Evolutionary conservation across 495 filamentous ascomycete genomes (phyloP).

Genomic region (Talaromyces liani): DNA sequence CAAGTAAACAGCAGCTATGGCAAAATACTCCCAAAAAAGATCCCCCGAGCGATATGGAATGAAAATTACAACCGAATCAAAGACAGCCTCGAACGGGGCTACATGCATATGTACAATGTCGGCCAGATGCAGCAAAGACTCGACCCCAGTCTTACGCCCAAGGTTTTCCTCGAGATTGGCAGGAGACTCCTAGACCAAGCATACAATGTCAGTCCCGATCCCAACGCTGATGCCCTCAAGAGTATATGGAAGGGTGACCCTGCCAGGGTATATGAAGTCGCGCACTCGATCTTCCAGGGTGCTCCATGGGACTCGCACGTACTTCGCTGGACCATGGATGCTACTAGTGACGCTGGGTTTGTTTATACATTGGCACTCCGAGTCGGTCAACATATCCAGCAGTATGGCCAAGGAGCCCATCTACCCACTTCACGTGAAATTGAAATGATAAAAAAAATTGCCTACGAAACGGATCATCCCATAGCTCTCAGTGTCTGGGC

Average conservation of each 20-base stretch:
- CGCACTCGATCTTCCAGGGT: neutral
- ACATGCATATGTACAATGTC: neutral
- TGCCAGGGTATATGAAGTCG: neutral
- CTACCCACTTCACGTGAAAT: neutral
- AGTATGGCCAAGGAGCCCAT: no score
- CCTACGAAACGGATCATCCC: slow-evolving; percentile 15
- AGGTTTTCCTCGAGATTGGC: neutral
- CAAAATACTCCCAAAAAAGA: neutral
- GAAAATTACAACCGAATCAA: neutral
- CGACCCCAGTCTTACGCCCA: neutral
- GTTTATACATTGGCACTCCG: neutral
- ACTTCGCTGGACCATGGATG: neutral
- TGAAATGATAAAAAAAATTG: neutral
- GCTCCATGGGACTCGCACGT: neutral
- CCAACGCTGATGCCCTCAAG: neutral
- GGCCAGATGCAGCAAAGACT: neutral
- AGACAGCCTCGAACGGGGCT: neutral
- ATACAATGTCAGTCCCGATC: neutral
- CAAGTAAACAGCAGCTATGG: neutral
- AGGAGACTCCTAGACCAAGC: neutral
- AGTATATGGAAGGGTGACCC: neutral
- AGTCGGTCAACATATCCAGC: neutral
- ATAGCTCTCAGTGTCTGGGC: slow-evolving; percentile 26
- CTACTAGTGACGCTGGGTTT: neutral
- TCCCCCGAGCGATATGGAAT: neutral